Evolutionary conservation across 2,329 filamentous ascomycete genomes (phyloP).

Genomic region (Botryotinia narcissicola): DNA sequence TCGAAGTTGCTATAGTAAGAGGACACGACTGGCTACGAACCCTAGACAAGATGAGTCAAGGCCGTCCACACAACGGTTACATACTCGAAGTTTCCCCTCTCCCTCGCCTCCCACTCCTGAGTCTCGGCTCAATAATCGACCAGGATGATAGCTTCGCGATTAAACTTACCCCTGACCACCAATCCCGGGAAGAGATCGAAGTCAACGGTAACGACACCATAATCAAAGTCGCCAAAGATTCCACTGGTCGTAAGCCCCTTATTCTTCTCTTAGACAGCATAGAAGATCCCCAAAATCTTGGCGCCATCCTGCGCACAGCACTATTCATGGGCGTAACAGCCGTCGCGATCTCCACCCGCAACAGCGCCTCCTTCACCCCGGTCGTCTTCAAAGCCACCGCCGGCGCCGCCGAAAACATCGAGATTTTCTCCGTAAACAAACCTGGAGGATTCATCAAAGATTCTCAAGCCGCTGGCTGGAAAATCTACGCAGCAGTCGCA

Average conservation of each 20-base stretch:
- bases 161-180: slow-evolving; percentile 58
- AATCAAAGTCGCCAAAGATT: slow-evolving; percentile 34
- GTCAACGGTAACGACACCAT: slow-evolving; percentile 69
- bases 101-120: slow-evolving; percentile 65
- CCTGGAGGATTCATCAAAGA: slow-evolving; percentile 66
- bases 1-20: slow-evolving; percentile 58
- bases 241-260: slow-evolving; percentile 58
- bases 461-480: slow-evolving; percentile 74
- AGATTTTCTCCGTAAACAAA: slow-evolving; percentile 67
- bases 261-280: slow-evolving; percentile 74
- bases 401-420: slow-evolving; percentile 79
- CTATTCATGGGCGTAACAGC: slow-evolving; percentile 89
- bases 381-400: slow-evolving; percentile 84
- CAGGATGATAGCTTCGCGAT: slow-evolving; percentile 48
- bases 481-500: slow-evolving; percentile 72
- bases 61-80: slow-evolving; percentile 85
- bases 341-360: slow-evolving; percentile 70
- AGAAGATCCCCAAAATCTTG: slow-evolving; percentile 84
- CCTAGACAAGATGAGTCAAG: slow-evolving; percentile 79
- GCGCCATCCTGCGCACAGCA: slow-evolving; percentile 82
- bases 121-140: slow-evolving; percentile 44
- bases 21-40: slow-evolving; percentile 59
- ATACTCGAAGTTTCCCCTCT: slow-evolving; percentile 84
- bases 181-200: slow-evolving; percentile 69
- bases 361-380: slow-evolving; percentile 71